A percentile compares a stretch with the other conserved stretches of the same genome.
phyloP scores from a whole-genome alignment of 73 alveolate genomes.

The Paramecium octaurelia region DNA sequence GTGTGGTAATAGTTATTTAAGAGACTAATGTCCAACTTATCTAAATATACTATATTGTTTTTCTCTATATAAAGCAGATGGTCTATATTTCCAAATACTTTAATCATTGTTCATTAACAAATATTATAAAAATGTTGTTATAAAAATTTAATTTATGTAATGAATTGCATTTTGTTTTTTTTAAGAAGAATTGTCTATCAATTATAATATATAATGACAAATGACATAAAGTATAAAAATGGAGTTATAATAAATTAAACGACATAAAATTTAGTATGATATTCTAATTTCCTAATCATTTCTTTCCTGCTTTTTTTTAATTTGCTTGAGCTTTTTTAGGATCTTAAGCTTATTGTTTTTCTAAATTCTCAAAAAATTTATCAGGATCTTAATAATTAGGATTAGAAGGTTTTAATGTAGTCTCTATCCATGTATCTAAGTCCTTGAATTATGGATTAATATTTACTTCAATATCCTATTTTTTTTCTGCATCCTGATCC shows the following conservation, averaged over 20 bases:
- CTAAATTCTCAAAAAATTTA: constrained; percentile 64
- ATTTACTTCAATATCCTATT: constrained; percentile 50
- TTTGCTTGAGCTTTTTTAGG: constrained; percentile 2
- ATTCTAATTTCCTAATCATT: not conserved
- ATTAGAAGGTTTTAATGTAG: constrained; percentile 63
- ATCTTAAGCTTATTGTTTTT: constrained; percentile 43
- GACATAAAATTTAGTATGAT: not conserved
- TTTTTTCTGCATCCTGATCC: constrained; percentile 53
- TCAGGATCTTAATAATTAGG: constrained; percentile 71
- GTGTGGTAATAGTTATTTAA: not conserved
- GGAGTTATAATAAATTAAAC: not conserved
- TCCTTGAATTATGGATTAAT: not conserved
- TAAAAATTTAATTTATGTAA: not conserved
- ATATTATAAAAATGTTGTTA: not conserved
- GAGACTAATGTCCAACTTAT: not conserved
- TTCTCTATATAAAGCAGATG: not conserved
- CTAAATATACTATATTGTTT: not conserved
- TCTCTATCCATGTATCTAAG: constrained; percentile 67
- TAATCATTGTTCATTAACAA: not conserved
- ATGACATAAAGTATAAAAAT: not conserved
- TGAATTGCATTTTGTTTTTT: too few relatives aligned
- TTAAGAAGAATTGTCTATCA: not conserved
- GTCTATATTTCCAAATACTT: not conserved
- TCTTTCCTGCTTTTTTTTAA: constrained; percentile 44
- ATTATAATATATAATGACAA: too few relatives aligned